These are phyloP conservation scores for Lotmaria passim DNA, from an alignment of 208 protist genomes.

Conservation along the genomic window DNA sequence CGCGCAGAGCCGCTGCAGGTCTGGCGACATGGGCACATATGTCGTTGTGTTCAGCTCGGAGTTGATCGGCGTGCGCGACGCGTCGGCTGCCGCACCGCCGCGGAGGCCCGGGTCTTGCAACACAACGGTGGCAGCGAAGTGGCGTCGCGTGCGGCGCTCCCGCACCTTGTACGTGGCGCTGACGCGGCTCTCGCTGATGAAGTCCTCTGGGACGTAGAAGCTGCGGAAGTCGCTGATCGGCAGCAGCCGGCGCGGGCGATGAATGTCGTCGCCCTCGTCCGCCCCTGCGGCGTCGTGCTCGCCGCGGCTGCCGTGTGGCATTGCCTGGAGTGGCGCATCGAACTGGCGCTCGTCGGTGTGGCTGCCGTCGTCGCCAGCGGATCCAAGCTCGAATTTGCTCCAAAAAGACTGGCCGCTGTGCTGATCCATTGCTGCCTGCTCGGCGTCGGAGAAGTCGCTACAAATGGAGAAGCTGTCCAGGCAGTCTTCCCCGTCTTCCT, in stretches of 20 bases:
- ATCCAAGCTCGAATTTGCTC: conserved; percentile 1
- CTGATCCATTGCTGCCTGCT: background rate
- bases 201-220: conserved; percentile 22
- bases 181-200: conserved; percentile 5
- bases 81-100: background rate
- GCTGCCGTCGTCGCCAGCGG: background rate
- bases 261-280: background rate
- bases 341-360: background rate
- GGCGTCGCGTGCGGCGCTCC: conserved; percentile 15
- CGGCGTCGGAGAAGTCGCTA: conserved; percentile 8
- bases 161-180: conserved; percentile 24
- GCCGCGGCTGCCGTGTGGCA: background rate
- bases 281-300: background rate
- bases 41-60: background rate
- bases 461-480: conserved; percentile 2
- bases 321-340: background rate
- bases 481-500: background rate
- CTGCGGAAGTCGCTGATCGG: conserved; percentile 6
- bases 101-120: conserved; percentile 8
- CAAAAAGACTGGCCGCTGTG: conserved; percentile 6
- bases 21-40: conserved; percentile 7
- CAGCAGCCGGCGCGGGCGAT: conserved; percentile 6
- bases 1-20: conserved; percentile 7
- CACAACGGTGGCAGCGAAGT: conserved; percentile 17
- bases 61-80: background rate